Conservation (phyloP, 495 filamentous ascomycete species). For the Polyplosphaeria fusca region DNA sequence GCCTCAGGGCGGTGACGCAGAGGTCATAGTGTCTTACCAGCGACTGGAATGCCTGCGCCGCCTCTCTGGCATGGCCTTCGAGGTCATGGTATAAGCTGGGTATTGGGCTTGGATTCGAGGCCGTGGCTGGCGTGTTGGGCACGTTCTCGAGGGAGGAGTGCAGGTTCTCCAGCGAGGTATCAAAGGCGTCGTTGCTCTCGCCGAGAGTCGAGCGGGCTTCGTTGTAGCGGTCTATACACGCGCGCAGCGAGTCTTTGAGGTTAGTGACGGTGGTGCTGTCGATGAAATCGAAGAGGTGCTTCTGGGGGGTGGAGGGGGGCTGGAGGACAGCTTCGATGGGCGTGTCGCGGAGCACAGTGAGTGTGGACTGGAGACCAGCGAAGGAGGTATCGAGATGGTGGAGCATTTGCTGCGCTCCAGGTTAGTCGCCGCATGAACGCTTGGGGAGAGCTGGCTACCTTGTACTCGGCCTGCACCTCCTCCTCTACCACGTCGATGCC, state of each 20-base stretch:
- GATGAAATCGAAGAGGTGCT: conserved; percentile 83
- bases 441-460: conserved; percentile 32
- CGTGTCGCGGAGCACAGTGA: conserved; percentile 66
- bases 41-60: conserved; percentile 76
- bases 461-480: conserved; percentile 56
- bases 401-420: conserved; percentile 51
- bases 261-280: conserved; percentile 74
- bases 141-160: conserved; percentile 31
- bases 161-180: conserved; percentile 28
- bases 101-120: conserved; percentile 47
- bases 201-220: conserved; percentile 31
- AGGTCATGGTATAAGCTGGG: conserved; percentile 67
- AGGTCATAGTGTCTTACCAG: conserved; percentile 92
- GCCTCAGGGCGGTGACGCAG: conserved; percentile 85
- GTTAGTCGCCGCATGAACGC: conserved; percentile 3
- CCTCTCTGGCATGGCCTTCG: conserved; percentile 74
- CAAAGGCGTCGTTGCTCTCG: conserved; percentile 32
- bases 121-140: conserved; percentile 15
- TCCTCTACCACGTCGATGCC: conserved; percentile 54
- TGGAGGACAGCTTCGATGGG: conserved; percentile 72
- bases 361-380: conserved; percentile 64
- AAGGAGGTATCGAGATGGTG: conserved; percentile 72
- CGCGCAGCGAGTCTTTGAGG: conserved; percentile 62
- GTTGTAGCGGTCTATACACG: conserved; percentile 54
- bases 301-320: conserved; percentile 61